These are phyloP conservation scores for Triticum turgidum DNA, from an alignment of 176 grass and related monocot species.

Conservation along the genomic window DNA sequence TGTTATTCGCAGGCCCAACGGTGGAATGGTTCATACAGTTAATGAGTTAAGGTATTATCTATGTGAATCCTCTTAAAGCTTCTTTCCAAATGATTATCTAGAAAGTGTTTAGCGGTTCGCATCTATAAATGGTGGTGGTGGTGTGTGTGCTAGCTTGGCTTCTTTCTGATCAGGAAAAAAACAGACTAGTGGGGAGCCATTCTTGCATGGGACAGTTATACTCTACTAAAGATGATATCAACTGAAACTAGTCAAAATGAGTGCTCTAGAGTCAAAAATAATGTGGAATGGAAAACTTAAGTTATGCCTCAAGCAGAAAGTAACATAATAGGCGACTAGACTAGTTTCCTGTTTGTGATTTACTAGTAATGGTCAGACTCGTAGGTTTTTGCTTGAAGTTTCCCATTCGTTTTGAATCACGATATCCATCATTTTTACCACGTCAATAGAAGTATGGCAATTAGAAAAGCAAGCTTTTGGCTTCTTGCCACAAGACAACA, in stretches of 20 bases:
- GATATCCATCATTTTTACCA: too few species aligned
- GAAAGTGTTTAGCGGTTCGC: background rate
- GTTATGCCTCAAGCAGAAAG: background rate
- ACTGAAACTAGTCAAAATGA: background rate
- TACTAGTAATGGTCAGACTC: too few species aligned
- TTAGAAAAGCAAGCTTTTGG: too few species aligned
- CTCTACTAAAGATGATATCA: background rate
- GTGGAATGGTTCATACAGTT: background rate
- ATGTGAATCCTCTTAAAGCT: background rate
- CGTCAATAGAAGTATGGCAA: too few species aligned
- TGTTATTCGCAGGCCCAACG: background rate
- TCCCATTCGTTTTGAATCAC: too few species aligned
- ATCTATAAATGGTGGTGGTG: background rate
- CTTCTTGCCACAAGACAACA: too few species aligned
- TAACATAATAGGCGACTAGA: background rate
- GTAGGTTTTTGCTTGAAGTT: too few species aligned
- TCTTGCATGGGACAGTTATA: background rate
- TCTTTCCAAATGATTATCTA: background rate
- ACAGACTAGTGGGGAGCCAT: background rate
- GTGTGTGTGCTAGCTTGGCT: background rate
- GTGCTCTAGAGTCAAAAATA: background rate
- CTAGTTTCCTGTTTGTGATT: too few species aligned
- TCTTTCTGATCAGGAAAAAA: background rate
- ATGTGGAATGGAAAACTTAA: background rate
- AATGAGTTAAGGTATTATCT: conserved; percentile 30